Evolutionary conservation across 176 grass and related monocot species (phyloP), one percentile per base, ranked within the genome.

Genomic region (Musa acuminata): DNA sequence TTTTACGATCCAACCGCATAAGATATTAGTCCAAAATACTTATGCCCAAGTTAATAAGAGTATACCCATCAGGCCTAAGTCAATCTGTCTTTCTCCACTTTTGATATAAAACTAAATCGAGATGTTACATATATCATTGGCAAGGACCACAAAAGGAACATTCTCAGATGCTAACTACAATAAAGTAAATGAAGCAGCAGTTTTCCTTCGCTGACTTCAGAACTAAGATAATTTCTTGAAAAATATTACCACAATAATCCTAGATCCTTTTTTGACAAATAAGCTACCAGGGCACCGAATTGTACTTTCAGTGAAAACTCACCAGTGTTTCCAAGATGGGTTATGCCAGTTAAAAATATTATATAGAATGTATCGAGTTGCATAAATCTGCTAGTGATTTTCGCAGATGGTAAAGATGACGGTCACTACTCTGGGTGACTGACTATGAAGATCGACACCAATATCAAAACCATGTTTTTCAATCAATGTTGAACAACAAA

Each of bases 141-240:
- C 64, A 67, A 21, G 48, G 51, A 9, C 10, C 20, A 50, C 3
- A 70, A 17, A 49, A 70, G 35, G 35, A 3, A 16, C 14, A 48
- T 70, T 8, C 67, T 8, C 67, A 6, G 8, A 70, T 21, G 67
- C 8, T 9, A 70, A 20, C 17, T 49, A 16, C 17, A 70, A 20
- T 70, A 21, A 70, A 70, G 67, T 51, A 70, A 70, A 70, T 70
- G 67, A 70, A 20, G 35, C 43, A 69, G 67, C 25, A 49, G 43
- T 11, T 50, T 29, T 11, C 63, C 27, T 16, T 11, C 7, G 24
- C 3, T 8, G 12, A 66, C 2, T 1, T 16, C 63, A 26, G 35
- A 43, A 43, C 35, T 66, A 23, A 13, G 63, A 9, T 26, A 26
- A 11, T 26, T 43, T 43, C 35, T 43, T 43, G 35, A 6, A 4